Conservation (phyloP, 257 asterid genomes). For the Petunia axillaris region DNA sequence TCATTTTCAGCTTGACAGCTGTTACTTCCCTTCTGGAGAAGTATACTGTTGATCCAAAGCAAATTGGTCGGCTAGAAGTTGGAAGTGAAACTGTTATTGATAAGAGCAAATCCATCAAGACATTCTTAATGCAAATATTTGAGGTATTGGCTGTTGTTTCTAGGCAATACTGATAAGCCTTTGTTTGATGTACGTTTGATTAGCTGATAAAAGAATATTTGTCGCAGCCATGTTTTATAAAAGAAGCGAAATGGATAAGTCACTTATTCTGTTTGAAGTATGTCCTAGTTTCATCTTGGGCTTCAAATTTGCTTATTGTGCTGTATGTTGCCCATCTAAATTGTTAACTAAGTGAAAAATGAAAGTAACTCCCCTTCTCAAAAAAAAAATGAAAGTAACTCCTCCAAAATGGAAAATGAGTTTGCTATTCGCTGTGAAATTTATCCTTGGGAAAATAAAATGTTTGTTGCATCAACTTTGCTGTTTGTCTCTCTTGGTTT, state of each 20-base stretch:
- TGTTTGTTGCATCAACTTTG: neutral
- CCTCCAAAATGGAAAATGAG: conserved; percentile 16
- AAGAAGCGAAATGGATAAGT: neutral
- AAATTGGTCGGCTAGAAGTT: conserved; percentile 96
- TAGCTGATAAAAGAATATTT: neutral
- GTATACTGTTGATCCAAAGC: conserved; percentile 78
- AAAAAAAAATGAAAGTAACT: neutral
- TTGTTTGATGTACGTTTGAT: neutral
- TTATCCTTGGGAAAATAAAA: conserved; percentile 10
- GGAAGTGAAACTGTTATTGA: conserved; percentile 98
- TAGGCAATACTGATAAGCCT: neutral
- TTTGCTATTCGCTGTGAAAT: neutral
- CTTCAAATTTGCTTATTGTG: neutral
- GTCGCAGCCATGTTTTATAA: conserved; percentile 11
- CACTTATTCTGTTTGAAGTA: neutral
- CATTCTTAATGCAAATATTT: conserved; percentile 94
- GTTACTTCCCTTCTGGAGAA: conserved; percentile 88
- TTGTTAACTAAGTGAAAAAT: neutral
- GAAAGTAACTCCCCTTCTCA: neutral
- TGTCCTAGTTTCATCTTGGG: conserved; percentile 8
- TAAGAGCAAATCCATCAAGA: conserved; percentile 98
- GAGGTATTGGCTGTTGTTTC: conserved; percentile 61
- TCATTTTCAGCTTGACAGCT: conserved; percentile 82
- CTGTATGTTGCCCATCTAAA: neutral
- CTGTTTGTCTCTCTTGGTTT: conserved; percentile 1